Base-by-base conservation (phyloP, 345 rosid species). In the Eucalyptus pauciflora region DNA sequence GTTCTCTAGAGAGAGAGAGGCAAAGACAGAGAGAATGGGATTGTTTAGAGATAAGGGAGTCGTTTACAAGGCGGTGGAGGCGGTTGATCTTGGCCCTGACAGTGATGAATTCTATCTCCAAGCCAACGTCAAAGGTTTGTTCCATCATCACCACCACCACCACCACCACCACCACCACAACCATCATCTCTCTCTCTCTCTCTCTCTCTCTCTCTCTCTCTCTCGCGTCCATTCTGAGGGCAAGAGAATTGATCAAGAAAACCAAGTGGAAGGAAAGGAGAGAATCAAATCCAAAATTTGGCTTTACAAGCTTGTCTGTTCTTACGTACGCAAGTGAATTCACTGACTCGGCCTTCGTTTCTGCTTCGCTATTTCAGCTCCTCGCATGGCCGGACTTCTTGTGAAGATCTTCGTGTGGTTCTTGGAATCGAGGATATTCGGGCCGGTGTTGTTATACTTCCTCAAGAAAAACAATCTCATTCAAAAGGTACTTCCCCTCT, bases 331-430 rank as follows among this genome's bases (percentile, higher is more conserved):
- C 33, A 7, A 87, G 48, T 22, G 86, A 49, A 69, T 22, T 69
- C 41, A 33, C 27, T 50, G 45, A 48, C 54, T 86, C 67, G 50
- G 62, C 31, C 33, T 62, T 46, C 33, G 3, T 17, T 45, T 52
- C 41, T 24, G 20, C 8, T 69, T 7, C n/a, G 60, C 17, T 62
- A 22, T 33, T 67, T 49, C 56, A 96, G 97, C 97, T 76, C 98
- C 97, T 17, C 93, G 98, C 43, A 89, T 94, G 98, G 95, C 97
- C 24, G 97, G 98, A 88, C 89, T 96, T 86, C 88, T 95, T 64
- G 95, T 94, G 43, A 95, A 94, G 86, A 54, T 95, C 2, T 95
- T 94, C 43, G 94, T 90, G 85, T 95, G 98, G 98, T 91, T 95
- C 81, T 67, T 96, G 91, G 97, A 96, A 87, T 91, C 91, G 10